Evolutionary conservation across 2,329 filamentous ascomycete species (phyloP).

Genomic region (Colletotrichum karsti): DNA sequence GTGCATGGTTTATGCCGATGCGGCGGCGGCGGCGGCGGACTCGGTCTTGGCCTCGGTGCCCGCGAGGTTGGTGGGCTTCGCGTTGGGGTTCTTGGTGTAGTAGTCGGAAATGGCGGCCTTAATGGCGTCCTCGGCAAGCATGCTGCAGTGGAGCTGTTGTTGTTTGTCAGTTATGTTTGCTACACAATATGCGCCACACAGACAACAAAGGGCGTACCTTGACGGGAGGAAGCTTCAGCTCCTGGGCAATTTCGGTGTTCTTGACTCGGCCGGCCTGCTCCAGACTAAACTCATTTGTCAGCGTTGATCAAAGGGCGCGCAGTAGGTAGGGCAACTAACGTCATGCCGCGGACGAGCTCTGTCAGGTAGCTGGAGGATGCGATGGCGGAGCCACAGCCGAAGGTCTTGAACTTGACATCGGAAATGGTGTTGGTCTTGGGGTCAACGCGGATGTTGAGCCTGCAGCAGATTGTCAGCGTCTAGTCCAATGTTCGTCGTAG

Average conservation of each 20-base stretch:
- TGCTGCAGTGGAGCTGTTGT: slow-evolving; percentile 83
- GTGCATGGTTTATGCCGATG: neutral
- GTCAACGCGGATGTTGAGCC: slow-evolving; percentile 86
- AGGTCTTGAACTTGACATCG: slow-evolving; percentile 98
- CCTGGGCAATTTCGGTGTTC: slow-evolving; percentile 98
- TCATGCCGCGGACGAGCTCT: slow-evolving; percentile 97
- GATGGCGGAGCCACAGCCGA: slow-evolving; percentile 94
- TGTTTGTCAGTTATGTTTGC: slow-evolving; percentile 37
- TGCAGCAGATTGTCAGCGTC: slow-evolving; percentile 35
- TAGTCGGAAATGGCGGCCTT: slow-evolving; percentile 91
- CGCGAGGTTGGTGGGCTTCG: slow-evolving; percentile 75
- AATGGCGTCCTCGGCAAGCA: slow-evolving; percentile 92
- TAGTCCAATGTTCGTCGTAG: neutral
- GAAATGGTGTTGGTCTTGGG: slow-evolving; percentile 86
- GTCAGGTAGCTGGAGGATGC: slow-evolving; percentile 95
- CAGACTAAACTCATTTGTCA: slow-evolving; percentile 47
- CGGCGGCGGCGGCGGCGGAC: slow-evolving; percentile 37
- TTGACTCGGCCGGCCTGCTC: slow-evolving; percentile 92
- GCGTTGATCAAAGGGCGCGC: neutral
- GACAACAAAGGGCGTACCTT: slow-evolving; percentile 68
- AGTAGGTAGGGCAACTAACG: slow-evolving; percentile 37
- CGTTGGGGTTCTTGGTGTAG: slow-evolving; percentile 87
- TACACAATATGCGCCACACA: neutral
- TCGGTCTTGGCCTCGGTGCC: slow-evolving; percentile 73
- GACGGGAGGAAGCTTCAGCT: slow-evolving; percentile 87